Percentiles rank a stretch among this genome's conserved stretches.
Evolutionary conservation across 2,329 filamentous ascomycete genomes (phyloP).

Genomic region (Alternaria arborescens): DNA sequence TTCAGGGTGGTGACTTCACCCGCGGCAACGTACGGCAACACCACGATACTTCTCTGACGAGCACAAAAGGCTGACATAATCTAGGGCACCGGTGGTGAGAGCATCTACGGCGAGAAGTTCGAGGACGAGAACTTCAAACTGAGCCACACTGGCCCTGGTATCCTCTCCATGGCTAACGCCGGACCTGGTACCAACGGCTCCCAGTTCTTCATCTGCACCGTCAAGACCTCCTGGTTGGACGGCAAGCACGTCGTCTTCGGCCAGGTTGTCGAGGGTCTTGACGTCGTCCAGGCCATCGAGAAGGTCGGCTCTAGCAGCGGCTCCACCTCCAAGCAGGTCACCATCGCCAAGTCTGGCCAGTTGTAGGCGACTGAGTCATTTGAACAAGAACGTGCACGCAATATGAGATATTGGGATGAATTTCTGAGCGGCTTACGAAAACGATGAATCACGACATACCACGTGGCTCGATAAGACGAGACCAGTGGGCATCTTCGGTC

Average conservation of each 20-base stretch:
- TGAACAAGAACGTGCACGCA: too few species aligned
- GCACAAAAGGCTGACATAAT: constrained; percentile 18
- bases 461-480: constrained; percentile 14
- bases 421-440: not conserved
- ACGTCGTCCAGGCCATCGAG: constrained; percentile 37
- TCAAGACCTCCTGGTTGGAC: constrained; percentile 83
- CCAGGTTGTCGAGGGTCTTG: constrained; percentile 62
- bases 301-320: constrained; percentile 33
- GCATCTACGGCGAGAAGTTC: constrained; percentile 97
- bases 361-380: constrained; percentile 19
- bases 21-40: constrained; percentile 78
- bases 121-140: constrained; percentile 92
- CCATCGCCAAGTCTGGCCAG: constrained; percentile 37
- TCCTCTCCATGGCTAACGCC: constrained; percentile 97
- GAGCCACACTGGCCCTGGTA: constrained; percentile 91
- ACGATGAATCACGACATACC: constrained; percentile 16
- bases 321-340: constrained; percentile 31
- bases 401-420: too few species aligned
- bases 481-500: constrained; percentile 9
- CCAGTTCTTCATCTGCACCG: constrained; percentile 97
- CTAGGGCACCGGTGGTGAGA: constrained; percentile 77
- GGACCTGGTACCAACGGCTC: constrained; percentile 90
- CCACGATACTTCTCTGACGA: not conserved
- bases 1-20: constrained; percentile 97
- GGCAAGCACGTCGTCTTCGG: constrained; percentile 86